Evolutionary conservation across 2,329 filamentous ascomycete species (phyloP).

Genomic region (Colletotrichum coccodes): DNA sequence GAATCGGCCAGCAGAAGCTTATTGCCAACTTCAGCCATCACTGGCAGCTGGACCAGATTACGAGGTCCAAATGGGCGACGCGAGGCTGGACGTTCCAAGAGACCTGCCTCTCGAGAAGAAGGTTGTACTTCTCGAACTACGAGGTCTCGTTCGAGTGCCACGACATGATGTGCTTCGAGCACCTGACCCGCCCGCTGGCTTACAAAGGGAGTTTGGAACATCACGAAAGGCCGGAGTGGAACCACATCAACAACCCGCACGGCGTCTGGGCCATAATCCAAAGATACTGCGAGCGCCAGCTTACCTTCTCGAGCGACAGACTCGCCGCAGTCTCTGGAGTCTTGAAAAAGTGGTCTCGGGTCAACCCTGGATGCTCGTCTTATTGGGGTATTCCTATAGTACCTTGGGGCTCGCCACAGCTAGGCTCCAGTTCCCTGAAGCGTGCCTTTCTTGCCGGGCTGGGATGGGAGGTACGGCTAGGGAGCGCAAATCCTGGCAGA

Average conservation of each 20-base stretch:
- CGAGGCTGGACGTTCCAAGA: constrained; percentile 54
- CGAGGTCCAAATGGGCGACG: constrained; percentile 48
- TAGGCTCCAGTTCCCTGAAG: neutral
- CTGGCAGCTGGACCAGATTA: constrained; percentile 32
- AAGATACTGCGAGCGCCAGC: neutral
- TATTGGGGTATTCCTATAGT: constrained; percentile 14
- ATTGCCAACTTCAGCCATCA: constrained; percentile 9
- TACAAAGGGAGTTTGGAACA: neutral
- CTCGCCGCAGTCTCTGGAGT: constrained; percentile 2
- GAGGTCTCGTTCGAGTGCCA: constrained; percentile 53
- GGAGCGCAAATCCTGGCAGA: neutral
- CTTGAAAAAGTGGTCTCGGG: neutral
- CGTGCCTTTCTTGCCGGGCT: constrained; percentile 2
- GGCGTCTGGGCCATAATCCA: constrained; percentile 5
- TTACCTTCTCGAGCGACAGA: neutral
- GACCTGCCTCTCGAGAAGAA: constrained; percentile 46
- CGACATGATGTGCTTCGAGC: constrained; percentile 50
- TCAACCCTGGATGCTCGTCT: neutral
- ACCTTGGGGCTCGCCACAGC: neutral
- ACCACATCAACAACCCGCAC: neutral
- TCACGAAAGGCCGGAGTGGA: constrained; percentile 6
- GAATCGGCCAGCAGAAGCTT: constrained; percentile 16
- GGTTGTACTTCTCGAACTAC: constrained; percentile 50
- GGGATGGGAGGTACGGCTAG: neutral
- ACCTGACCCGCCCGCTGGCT: constrained; percentile 4